phyloP scores from a whole-genome alignment of 2,329 filamentous ascomycete species.

The Alternaria viburni region DNA sequence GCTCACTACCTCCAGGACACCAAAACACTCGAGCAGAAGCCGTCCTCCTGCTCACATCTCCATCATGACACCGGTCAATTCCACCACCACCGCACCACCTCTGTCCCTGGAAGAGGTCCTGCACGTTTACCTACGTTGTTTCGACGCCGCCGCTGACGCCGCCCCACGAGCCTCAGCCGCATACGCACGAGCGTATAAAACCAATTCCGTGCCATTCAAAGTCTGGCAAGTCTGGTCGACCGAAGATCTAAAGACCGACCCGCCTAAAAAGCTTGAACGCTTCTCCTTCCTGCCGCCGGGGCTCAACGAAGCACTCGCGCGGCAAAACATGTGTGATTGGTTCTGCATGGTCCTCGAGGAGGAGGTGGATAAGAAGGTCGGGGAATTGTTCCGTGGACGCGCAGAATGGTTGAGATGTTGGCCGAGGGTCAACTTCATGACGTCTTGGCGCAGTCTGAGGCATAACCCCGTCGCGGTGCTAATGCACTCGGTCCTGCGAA shows the following conservation, averaged over 20 bases:
- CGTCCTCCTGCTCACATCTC: background rate
- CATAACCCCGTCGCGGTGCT: background rate
- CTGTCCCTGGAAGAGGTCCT: slow-evolving; percentile 7
- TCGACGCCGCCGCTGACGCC: slow-evolving; percentile 10
- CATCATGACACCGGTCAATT: background rate
- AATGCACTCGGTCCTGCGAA: slow-evolving; percentile 7
- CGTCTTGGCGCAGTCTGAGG: background rate
- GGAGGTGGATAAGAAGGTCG: background rate
- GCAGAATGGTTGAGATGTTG: background rate
- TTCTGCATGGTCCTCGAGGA: slow-evolving; percentile 4
- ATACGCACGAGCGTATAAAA: background rate
- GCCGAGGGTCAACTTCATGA: background rate
- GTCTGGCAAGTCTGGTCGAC: background rate
- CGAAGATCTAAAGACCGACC: background rate
- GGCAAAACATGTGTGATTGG: slow-evolving; percentile 3
- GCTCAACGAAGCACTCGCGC: background rate
- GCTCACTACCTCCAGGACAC: background rate
- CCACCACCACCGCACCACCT: background rate
- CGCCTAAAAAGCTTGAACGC: background rate
- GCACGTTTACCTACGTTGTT: slow-evolving; percentile 7
- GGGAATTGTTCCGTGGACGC: background rate
- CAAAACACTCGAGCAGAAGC: background rate
- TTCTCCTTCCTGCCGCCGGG: background rate
- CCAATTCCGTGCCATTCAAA: background rate
- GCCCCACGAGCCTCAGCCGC: background rate